A percentile compares a stretch with the other conserved stretches of the same genome.
These are phyloP conservation scores for Phytophthora fragariae DNA, from an alignment of 352 stramenopile genomes.

Conservation along the genomic window DNA sequence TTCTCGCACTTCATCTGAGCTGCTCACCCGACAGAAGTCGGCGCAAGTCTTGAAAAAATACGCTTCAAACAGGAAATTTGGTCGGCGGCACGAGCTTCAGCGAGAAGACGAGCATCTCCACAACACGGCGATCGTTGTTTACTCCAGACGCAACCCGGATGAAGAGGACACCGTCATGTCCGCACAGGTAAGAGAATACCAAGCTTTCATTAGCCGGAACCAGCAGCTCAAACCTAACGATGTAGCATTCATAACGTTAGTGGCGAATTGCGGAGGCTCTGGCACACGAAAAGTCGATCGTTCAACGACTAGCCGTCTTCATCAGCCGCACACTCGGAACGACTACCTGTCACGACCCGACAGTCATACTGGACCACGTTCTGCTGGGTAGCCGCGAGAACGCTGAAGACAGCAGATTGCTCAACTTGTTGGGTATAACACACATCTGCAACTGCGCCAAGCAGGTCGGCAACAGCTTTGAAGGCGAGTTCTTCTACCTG, in stretches of 20 bases:
- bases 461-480: conserved; percentile 63
- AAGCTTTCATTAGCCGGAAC: neutral
- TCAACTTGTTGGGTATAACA: conserved; percentile 55
- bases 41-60: conserved; percentile 41
- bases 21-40: conserved; percentile 20
- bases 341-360: conserved; percentile 29
- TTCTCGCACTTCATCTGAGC: neutral
- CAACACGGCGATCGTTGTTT: conserved; percentile 45
- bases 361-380: conserved; percentile 57
- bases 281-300: conserved; percentile 40
- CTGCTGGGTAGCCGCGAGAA: conserved; percentile 57
- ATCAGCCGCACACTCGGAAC: conserved; percentile 39
- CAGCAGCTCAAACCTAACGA: neutral
- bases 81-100: conserved; percentile 45
- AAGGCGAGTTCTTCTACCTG: conserved; percentile 75
- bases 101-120: conserved; percentile 40
- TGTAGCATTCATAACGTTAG: conserved; percentile 14
- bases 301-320: conserved; percentile 25
- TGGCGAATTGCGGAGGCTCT: conserved; percentile 52
- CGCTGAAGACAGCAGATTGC: conserved; percentile 47
- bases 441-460: conserved; percentile 72
- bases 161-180: conserved; percentile 59
- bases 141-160: conserved; percentile 57
- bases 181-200: conserved; percentile 36
- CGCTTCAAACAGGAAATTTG: conserved; percentile 45